Evolutionary conservation across 306 rosid genomes (phyloP), one percentile per base, ranked within the genome.

Genomic region (Prinsepia uniflora): DNA sequence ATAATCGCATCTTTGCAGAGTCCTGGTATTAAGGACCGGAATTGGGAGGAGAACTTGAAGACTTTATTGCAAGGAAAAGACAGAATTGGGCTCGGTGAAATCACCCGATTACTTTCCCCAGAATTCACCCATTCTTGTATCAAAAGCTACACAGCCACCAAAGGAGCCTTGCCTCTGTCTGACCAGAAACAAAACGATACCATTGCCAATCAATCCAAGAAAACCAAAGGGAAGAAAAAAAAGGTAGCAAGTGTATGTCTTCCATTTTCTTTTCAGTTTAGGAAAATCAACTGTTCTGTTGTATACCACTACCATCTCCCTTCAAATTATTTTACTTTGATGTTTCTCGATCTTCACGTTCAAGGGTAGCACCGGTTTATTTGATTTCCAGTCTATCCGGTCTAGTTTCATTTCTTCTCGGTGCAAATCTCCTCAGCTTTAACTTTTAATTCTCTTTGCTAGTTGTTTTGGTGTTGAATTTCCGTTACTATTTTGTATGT

Each of bases 21-120:
- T 78, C 95, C 91, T 40, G 89, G 89, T 47, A 82, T 86, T 19
- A 77, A 78, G 64, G 87, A 89, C 75, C 71, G 75, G 72, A 72
- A 75, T 40, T 84, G 85, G 96, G 89, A 86, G 81, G 86, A 79
- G 81, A 86, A 84, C 78, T 74, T 89, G 80, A 83, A 82, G 43
- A 72, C 81, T 0, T 58, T 84, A 44, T 59, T 89, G 63, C 88
- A 84, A 34, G 85, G 91, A 12, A 89, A 83, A 66, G 81, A 11
- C 18, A 76, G 79, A 18, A 65, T 84, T 75, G 89, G 91, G 19
- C 72, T 86, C 22, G 58, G 88, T 5, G 89, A 82, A 84, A 41
- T 89, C 72, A 79, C 85, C 17, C 84, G 67, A 57, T 76, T 89
- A 10, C 75, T 89, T 15, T 81, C 95, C 64, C 85, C 86, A 4